Percentiles rank a stretch among this genome's conserved stretches.
Conservation (phyloP, 345 rosid species). For the Isatis tinctoria region DNA sequence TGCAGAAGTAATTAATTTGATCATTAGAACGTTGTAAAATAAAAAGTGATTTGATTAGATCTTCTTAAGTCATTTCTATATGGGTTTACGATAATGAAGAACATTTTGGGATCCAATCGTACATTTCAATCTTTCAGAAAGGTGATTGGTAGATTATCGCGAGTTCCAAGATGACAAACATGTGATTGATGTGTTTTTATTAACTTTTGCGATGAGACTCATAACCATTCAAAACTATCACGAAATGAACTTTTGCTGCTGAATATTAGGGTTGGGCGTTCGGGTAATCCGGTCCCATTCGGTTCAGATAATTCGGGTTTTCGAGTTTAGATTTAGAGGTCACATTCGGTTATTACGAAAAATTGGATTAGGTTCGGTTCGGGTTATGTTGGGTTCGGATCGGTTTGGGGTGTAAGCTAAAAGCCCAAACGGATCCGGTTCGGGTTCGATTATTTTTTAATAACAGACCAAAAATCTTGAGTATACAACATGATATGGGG, state of each 20-base stretch:
- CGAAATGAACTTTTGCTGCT: neutral
- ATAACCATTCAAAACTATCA: neutral
- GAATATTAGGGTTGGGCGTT: no score
- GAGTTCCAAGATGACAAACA: neutral
- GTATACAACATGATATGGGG: no score
- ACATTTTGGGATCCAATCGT: neutral
- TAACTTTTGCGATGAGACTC: neutral
- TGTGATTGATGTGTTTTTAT: neutral
- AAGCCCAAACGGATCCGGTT: no score
- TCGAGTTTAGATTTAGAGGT: no score
- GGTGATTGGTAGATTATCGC: neutral
- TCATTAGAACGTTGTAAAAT: neutral
- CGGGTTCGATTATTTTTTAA: no score
- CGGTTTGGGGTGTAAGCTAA: no score
- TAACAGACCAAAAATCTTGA: no score
- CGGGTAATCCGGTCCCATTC: no score
- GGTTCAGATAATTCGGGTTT: no score
- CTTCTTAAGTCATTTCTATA: neutral
- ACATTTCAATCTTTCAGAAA: neutral
- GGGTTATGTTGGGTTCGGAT: no score
- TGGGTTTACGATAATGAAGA: neutral
- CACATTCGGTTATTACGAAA: no score
- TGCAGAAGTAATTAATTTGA: neutral
- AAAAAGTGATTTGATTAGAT: neutral
- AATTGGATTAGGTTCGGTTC: no score